Conservation (phyloP, 2,329 filamentous ascomycete genomes). For the Atkinsonella hypoxylon region DNA sequence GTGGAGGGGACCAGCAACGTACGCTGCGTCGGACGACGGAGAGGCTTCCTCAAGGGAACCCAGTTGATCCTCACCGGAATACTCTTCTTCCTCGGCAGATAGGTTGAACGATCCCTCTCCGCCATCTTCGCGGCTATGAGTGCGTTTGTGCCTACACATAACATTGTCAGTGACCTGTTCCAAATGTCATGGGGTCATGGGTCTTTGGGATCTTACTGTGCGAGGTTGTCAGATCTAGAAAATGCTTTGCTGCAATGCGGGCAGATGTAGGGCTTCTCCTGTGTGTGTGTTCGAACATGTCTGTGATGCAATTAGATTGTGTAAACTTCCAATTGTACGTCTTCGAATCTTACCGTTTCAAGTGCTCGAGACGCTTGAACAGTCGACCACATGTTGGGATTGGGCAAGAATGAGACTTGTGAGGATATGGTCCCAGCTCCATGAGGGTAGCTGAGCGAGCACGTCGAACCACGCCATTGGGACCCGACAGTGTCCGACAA, state of each 20-base stretch:
- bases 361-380: slow-evolving; percentile 97
- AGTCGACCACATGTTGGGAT: slow-evolving; percentile 94
- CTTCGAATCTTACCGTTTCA: slow-evolving; percentile 76
- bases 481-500: slow-evolving; percentile 57
- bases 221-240: slow-evolving; percentile 95
- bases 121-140: slow-evolving; percentile 53
- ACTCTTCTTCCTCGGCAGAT: slow-evolving; percentile 76
- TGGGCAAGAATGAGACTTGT: slow-evolving; percentile 98
- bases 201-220: slow-evolving; percentile 59
- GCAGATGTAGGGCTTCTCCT: slow-evolving; percentile 97
- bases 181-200: neutral
- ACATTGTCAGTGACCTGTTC: slow-evolving; percentile 7
- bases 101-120: slow-evolving; percentile 46
- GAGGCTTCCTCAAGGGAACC: slow-evolving; percentile 70
- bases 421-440: slow-evolving; percentile 91
- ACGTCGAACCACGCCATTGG: slow-evolving; percentile 69
- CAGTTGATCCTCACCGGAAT: slow-evolving; percentile 70
- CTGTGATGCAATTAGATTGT: slow-evolving; percentile 35
- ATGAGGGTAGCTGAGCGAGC: slow-evolving; percentile 92
- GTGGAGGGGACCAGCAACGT: slow-evolving; percentile 41
- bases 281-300: slow-evolving; percentile 97
- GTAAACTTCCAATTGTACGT: slow-evolving; percentile 11
- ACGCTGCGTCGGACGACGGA: slow-evolving; percentile 57
- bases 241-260: slow-evolving; percentile 98
- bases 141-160: slow-evolving; percentile 65